Conservation (phyloP, 768 basidiomycete genomes). For the Suillus spraguei region DNA sequence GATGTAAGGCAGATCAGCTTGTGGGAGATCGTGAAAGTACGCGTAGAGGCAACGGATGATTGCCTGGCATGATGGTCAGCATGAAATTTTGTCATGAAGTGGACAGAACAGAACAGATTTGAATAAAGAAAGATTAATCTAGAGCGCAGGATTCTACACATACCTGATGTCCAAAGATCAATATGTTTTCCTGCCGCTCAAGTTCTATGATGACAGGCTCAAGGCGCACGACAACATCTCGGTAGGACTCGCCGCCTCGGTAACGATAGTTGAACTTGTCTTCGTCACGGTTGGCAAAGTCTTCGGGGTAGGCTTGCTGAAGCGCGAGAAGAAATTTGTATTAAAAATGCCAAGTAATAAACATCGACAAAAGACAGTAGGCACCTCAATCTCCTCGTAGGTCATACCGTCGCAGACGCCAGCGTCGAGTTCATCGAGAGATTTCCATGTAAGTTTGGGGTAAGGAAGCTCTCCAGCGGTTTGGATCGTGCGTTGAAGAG, state of each 20-base stretch:
- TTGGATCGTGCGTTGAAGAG: slow-evolving; percentile 88
- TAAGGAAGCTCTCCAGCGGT: slow-evolving; percentile 84
- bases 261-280: slow-evolving; percentile 99
- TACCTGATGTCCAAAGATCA: slow-evolving; percentile 95
- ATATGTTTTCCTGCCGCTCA: slow-evolving; percentile 95
- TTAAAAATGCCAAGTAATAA: neutral
- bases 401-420: slow-evolving; percentile 99
- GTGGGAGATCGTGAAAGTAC: slow-evolving; percentile 92
- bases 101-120: neutral
- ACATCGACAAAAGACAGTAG: slow-evolving; percentile 18
- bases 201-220: slow-evolving; percentile 99
- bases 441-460: slow-evolving; percentile 97
- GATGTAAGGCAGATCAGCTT: slow-evolving; percentile 95
- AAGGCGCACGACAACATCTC: slow-evolving; percentile 92
- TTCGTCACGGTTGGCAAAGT: slow-evolving; percentile 96
- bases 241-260: slow-evolving; percentile 95
- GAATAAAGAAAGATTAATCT: neutral
- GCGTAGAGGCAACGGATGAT: slow-evolving; percentile 76
- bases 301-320: slow-evolving; percentile 93
- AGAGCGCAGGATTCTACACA: slow-evolving; percentile 11
- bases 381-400: slow-evolving; percentile 96
- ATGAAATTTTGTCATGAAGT: slow-evolving; percentile 10
- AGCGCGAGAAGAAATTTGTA: slow-evolving; percentile 1
- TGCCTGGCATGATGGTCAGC: slow-evolving; percentile 19
- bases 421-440: slow-evolving; percentile 96